Evolutionary conservation across 257 asterid species (phyloP).

Genomic region (Jaltomata sinuosa): DNA sequence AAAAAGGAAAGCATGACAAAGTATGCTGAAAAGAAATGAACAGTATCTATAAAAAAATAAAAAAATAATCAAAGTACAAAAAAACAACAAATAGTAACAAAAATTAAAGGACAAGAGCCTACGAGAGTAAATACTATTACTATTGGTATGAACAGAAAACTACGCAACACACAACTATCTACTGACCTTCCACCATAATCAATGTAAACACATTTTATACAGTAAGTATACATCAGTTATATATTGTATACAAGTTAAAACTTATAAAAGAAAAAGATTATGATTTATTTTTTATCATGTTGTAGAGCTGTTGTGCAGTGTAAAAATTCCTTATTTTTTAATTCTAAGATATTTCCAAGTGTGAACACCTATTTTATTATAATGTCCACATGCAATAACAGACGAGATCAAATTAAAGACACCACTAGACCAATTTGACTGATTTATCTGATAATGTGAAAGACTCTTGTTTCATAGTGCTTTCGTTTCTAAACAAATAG

Average conservation of each 20-base stretch:
- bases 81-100: no score
- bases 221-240: not conserved
- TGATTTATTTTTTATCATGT: not conserved
- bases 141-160: not conserved
- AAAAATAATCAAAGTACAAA: no score
- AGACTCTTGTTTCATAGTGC: not conserved
- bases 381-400: not conserved
- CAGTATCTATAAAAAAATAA: no score
- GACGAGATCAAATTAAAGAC: not conserved
- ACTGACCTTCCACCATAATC: not conserved
- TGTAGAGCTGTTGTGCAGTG: not conserved
- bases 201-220: not conserved
- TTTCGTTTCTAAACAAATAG: no score
- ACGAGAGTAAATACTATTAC: not conserved
- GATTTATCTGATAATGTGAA: not conserved
- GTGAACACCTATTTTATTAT: not conserved
- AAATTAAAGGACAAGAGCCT: not conserved
- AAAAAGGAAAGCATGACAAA: not conserved
- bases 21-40: no score
- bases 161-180: not conserved
- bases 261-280: not conserved
- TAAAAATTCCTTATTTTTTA: not conserved
- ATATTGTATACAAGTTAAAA: not conserved
- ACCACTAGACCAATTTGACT: not conserved
- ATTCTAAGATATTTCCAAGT: not conserved